These are phyloP conservation scores for Panaeolus papilionaceus DNA, from an alignment of 768 basidiomycete species.

Conservation along the genomic window DNA sequence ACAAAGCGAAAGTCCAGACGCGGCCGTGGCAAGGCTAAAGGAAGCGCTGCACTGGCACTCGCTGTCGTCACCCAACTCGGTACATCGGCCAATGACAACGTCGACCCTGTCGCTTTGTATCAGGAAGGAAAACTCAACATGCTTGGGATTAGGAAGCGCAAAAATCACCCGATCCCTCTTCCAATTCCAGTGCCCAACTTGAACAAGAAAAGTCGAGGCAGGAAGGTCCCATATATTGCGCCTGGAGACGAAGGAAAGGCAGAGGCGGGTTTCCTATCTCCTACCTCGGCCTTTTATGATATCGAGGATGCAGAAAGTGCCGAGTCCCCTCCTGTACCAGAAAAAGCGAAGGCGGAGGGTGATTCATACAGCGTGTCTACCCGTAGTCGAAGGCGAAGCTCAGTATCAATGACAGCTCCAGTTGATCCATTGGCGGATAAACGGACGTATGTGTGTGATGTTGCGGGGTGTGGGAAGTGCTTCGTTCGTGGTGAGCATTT, in stretches of 20 bases:
- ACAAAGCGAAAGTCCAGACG: constrained; percentile 11
- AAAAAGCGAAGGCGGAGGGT: neutral
- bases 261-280: constrained; percentile 15
- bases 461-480: constrained; percentile 77
- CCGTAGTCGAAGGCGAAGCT: neutral
- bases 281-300: constrained; percentile 14
- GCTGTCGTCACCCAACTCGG: constrained; percentile 34
- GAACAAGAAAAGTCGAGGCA: constrained; percentile 67
- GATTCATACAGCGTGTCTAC: neutral
- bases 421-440: constrained; percentile 29
- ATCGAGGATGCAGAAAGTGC: neutral
- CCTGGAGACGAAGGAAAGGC: constrained; percentile 56
- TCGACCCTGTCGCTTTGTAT: constrained; percentile 29
- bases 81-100: constrained; percentile 34
- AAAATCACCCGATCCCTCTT: constrained; percentile 42
- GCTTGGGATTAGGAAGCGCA: constrained; percentile 31
- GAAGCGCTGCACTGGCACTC: constrained; percentile 26
- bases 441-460: constrained; percentile 69
- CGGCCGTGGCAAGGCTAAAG: constrained; percentile 20
- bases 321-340: neutral
- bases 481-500: constrained; percentile 84
- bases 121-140: constrained; percentile 26
- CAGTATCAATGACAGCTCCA: constrained; percentile 16
- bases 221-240: constrained; percentile 56
- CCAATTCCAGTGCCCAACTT: constrained; percentile 66